These are phyloP conservation scores for Rauvolfia tetraphylla DNA, from an alignment of 257 asterid genomes.

Conservation along the genomic window DNA sequence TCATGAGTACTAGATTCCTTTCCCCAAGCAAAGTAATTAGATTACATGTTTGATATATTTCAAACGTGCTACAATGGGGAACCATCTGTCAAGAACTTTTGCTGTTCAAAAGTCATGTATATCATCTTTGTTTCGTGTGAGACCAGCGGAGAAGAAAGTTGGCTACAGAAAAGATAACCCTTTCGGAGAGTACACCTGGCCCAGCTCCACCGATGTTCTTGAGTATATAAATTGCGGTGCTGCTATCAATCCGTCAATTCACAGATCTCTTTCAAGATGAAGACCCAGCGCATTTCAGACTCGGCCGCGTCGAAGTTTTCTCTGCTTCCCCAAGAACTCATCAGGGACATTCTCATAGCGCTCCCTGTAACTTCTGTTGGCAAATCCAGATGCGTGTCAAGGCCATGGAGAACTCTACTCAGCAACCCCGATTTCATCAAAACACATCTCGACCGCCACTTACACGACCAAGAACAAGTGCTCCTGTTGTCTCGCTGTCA, in stretches of 20 bases:
- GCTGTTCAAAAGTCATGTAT: too few relatives aligned
- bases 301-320: neutral
- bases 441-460: conserved; percentile 20
- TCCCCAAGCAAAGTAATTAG: too few relatives aligned
- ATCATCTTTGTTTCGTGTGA: too few relatives aligned
- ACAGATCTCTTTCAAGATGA: neutral
- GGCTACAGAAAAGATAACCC: neutral
- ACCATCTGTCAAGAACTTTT: too few relatives aligned
- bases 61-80: too few relatives aligned
- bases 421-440: conserved; percentile 24
- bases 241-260: neutral
- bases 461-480: conserved; percentile 11
- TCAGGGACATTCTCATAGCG: conserved; percentile 19
- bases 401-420: conserved; percentile 21
- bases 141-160: neutral
- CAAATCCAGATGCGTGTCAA: conserved; percentile 31
- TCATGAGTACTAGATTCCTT: neutral
- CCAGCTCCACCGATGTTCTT: too few relatives aligned
- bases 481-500: conserved; percentile 14
- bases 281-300: too few relatives aligned
- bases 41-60: too few relatives aligned
- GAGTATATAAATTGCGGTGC: too few relatives aligned
- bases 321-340: conserved; percentile 24
- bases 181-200: too few relatives aligned
- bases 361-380: conserved; percentile 31